Evolutionary conservation across 169 alveolate genomes (phyloP), one percentile per base, ranked within the genome.

Genomic region (Plasmodium gallinaceum): DNA sequence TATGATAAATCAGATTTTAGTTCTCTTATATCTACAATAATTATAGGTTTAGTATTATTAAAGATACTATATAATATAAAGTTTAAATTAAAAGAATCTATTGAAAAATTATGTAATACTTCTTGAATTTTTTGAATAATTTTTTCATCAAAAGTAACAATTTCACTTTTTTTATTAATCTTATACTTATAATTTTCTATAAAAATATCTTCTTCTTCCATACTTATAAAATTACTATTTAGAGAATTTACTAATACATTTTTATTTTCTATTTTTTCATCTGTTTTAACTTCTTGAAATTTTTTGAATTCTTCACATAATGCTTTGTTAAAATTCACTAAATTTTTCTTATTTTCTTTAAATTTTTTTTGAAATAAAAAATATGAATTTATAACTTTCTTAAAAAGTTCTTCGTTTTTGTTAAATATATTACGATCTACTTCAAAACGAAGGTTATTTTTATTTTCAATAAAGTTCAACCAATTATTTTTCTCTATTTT

Each of bases 1-100:
- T 89, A 95, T 18, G 97, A 96, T 74, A 95, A 88, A 54, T 94
- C 93, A 10, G 96, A 90, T 71, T 91, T 88, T 43, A 95, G 74
- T 68, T 95, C 97, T 43, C 97, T 76, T 65, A 91, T 80, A 88
- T 95, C 97, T 8, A 95, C 95, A 1, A 95, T 69, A 39, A 94
- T 94, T 43, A 91, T 93, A 14, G 93, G 93, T 22, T 88, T 54
- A 1, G 94, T 87, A 69, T 72, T 88, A 60, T 76, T 88, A 64
- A 74, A 69, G 12, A 71, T 86, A 26, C 85, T 72, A 26, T 86
- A 64, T 12, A 75, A 60, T 32, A 75, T 78, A 68, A 60, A 91
- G 61, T 70, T 62, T 22, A 86, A 57, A 70, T 61, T 76, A 51
- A 69, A 66, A 9, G 93, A 71, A 72, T 86, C 92, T 10, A 86